phyloP scores from a whole-genome alignment of 345 rosid species.

The Aquilaria malaccensis region DNA sequence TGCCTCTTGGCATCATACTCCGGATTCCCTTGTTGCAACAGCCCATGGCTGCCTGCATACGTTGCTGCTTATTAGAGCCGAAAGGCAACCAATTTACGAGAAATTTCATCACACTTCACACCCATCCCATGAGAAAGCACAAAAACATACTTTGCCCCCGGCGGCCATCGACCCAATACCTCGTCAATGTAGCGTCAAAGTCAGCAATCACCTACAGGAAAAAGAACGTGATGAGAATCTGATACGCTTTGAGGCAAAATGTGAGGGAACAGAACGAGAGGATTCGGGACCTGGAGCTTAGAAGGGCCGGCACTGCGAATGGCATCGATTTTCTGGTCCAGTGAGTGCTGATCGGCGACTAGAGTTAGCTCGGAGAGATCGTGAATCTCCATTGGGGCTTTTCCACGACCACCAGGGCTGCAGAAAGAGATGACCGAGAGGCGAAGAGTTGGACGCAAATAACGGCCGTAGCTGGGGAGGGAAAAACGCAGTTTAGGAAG shows the following conservation, averaged over 20 bases:
- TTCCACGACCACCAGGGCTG: constrained; percentile 16
- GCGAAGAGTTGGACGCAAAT: neutral
- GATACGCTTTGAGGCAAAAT: neutral
- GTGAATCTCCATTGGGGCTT: constrained; percentile 21
- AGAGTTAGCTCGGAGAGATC: constrained; percentile 29
- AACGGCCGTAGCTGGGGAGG: constrained; percentile 5
- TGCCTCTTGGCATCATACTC: constrained; percentile 70
- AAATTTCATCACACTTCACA: constrained; percentile 2
- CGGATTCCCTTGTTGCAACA: constrained; percentile 69
- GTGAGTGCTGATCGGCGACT: constrained; percentile 30
- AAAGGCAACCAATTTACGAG: constrained; percentile 2
- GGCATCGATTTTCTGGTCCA: constrained; percentile 39
- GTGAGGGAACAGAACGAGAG: neutral
- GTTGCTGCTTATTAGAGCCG: constrained; percentile 1
- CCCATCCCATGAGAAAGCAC: neutral
- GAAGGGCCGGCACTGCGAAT: constrained; percentile 61
- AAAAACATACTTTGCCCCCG: constrained; percentile 58
- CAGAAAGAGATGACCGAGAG: neutral
- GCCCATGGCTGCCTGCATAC: constrained; percentile 68
- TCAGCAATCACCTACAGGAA: constrained; percentile 57
- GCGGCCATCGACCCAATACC: constrained; percentile 46
- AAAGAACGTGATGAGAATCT: neutral
- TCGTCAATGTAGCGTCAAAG: constrained; percentile 80
- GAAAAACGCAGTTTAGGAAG: constrained; percentile 2
- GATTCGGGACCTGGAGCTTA: constrained; percentile 61